phyloP scores from a whole-genome alignment of 169 alveolate genomes.

The Perkinsus olseni region DNA sequence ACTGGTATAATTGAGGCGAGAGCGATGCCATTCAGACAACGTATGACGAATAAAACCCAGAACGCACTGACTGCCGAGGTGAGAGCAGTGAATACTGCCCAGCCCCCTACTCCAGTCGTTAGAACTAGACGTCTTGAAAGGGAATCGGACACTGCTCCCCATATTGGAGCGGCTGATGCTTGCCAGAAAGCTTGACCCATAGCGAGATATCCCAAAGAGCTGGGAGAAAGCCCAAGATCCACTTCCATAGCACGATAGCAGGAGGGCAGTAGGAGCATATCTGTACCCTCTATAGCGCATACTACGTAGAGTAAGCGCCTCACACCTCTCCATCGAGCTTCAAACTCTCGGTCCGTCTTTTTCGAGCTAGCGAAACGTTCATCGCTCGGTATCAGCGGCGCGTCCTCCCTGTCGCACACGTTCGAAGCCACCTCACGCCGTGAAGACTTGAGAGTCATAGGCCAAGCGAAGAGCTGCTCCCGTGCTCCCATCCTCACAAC shows the following conservation, averaged over 20 bases:
- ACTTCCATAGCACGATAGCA: constrained; percentile 33
- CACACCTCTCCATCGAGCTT: not conserved
- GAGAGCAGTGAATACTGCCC: constrained; percentile 32
- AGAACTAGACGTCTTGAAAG: constrained; percentile 27
- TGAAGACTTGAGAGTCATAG: not conserved
- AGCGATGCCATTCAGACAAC: constrained; percentile 32
- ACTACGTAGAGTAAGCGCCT: not conserved
- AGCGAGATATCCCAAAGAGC: constrained; percentile 24
- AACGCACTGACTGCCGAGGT: constrained; percentile 26
- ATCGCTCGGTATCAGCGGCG: too few relatives aligned
- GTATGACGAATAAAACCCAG: constrained; percentile 28
- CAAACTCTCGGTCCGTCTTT: not conserved
- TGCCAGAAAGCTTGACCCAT: constrained; percentile 29
- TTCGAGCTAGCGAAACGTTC: too few relatives aligned
- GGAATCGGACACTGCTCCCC: constrained; percentile 35
- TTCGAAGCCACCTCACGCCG: too few relatives aligned
- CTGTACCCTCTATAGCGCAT: constrained; percentile 29
- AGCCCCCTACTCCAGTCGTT: constrained; percentile 32
- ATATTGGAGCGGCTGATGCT: constrained; percentile 31
- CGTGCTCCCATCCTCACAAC: too few relatives aligned
- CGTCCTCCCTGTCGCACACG: too few relatives aligned
- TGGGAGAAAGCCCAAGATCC: constrained; percentile 28
- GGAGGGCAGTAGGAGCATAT: constrained; percentile 34
- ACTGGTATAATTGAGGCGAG: constrained; percentile 36
- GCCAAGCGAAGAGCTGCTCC: not conserved